These are phyloP conservation scores for Globisporangium iwayamae DNA, from an alignment of 352 stramenopile genomes.

Conservation along the genomic window DNA sequence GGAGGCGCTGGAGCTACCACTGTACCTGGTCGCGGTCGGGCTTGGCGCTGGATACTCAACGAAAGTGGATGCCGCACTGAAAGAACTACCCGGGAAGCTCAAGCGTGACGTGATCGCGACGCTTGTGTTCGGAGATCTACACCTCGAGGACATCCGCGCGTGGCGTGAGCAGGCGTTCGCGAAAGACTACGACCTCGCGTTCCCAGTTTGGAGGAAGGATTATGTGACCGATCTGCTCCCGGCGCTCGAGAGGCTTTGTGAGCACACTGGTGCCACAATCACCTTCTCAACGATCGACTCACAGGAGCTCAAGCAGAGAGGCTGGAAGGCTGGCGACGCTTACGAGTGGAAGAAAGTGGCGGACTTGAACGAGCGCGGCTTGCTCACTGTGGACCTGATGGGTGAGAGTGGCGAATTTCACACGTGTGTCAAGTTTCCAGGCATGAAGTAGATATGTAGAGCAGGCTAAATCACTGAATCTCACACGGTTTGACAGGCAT, in stretches of 20 bases:
- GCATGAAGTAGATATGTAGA: slow-evolving; percentile 34
- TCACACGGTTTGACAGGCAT: background rate
- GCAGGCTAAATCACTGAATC: background rate
- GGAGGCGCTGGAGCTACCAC: slow-evolving; percentile 58
- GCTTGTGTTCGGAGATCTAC: slow-evolving; percentile 87
- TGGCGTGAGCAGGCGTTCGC: slow-evolving; percentile 78
- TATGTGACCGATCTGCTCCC: slow-evolving; percentile 63
- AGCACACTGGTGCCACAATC: slow-evolving; percentile 35
- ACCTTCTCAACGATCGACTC: slow-evolving; percentile 61
- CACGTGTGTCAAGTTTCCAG: slow-evolving; percentile 73
- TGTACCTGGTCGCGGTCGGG: slow-evolving; percentile 71
- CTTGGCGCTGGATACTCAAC: slow-evolving; percentile 29
- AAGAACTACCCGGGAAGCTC: slow-evolving; percentile 25
- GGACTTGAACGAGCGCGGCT: slow-evolving; percentile 22
- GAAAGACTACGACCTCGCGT: slow-evolving; percentile 49
- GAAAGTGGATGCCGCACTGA: slow-evolving; percentile 27
- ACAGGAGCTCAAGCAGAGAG: slow-evolving; percentile 14
- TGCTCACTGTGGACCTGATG: slow-evolving; percentile 65
- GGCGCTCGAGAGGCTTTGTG: slow-evolving; percentile 48
- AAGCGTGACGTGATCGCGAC: slow-evolving; percentile 25
- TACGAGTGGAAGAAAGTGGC: slow-evolving; percentile 33
- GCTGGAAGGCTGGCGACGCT: slow-evolving; percentile 34
- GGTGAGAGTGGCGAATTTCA: slow-evolving; percentile 90
- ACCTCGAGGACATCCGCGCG: slow-evolving; percentile 76
- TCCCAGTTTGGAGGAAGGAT: slow-evolving; percentile 75